Conservation (phyloP, 2,329 filamentous ascomycete genomes). For the Colletotrichum truncatum region DNA sequence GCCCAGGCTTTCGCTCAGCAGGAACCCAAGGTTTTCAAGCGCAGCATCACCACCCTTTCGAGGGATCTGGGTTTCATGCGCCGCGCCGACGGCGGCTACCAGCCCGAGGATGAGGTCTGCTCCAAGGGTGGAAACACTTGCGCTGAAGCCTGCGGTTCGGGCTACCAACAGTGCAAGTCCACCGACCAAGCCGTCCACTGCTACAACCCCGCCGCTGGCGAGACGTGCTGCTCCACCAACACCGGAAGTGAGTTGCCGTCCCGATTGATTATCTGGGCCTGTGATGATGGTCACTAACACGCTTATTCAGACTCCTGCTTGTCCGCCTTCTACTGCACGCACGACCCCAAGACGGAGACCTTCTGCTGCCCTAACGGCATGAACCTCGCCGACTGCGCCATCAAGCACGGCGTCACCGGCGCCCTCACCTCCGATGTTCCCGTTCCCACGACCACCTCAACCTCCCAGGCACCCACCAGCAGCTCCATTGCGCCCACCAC, state of each 20-base stretch:
- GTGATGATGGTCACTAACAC: slow-evolving; percentile 4
- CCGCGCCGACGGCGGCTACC: slow-evolving; percentile 58
- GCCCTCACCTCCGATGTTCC: slow-evolving; percentile 57
- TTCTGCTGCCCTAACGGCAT: slow-evolving; percentile 69
- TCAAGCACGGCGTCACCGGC: slow-evolving; percentile 56
- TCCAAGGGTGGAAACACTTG: slow-evolving; percentile 58
- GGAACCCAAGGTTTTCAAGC: slow-evolving; percentile 40
- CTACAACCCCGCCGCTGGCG: slow-evolving; percentile 59
- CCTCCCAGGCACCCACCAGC: slow-evolving; percentile 35
- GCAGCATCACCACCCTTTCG: slow-evolving; percentile 43
- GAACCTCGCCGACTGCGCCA: slow-evolving; percentile 63
- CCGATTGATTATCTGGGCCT: not conserved
- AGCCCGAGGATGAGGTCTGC: slow-evolving; percentile 58
- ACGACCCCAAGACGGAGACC: slow-evolving; percentile 58
- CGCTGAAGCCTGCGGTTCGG: slow-evolving; percentile 62
- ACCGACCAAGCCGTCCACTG: slow-evolving; percentile 63
- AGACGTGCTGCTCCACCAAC: slow-evolving; percentile 66
- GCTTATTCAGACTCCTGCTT: slow-evolving; percentile 66
- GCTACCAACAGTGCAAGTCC: slow-evolving; percentile 59
- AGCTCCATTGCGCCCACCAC: slow-evolving; percentile 35
- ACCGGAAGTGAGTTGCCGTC: slow-evolving; percentile 61
- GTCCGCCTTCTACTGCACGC: slow-evolving; percentile 69
- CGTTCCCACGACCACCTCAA: slow-evolving; percentile 43
- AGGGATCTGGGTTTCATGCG: slow-evolving; percentile 50
- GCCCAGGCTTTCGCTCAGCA: slow-evolving; percentile 29